Evolutionary conservation across 2,329 filamentous ascomycete species (phyloP), one percentile per base, ranked within the genome.

Genomic region (Calonectria pseudoturangicola): DNA sequence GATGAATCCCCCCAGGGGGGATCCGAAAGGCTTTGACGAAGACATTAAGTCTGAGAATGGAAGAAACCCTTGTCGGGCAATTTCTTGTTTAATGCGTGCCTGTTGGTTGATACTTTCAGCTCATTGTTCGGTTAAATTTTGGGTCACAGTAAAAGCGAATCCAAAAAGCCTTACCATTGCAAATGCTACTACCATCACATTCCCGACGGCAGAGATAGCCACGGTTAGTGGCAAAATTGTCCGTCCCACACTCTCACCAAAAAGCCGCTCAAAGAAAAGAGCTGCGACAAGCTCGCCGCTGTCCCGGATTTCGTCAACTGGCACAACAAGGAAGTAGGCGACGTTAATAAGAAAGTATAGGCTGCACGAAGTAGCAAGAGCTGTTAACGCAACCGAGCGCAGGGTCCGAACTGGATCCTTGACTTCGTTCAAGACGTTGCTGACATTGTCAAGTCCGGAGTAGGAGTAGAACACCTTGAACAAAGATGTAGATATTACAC

Each of bases 161-260:
- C 13, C 6, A n/a, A 25, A 13, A 30, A n/a, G n/a, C 33, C 88
- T 77, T 85, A 93, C 92, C 81, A 92, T 82, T 1, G 92, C 88
- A 80, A 94, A 95, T 0, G 91, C 91, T 2, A 93, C 92, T 0
- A 93, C 92, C 88, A 95, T 92, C 16, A 95, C 92, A 79, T 95
- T 95, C 0, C 93, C 93, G 2, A 88, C 89, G 0, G 92, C 92
- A 1, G 92, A 93, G 28, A 93, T 83, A 0, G 93, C 93, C 41
- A 95, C 91, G 0, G 91, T 89, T 10, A 93, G 81, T 0, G 92
- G 91, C 2, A 94, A 83, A 2, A 93, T 82, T 1, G 85, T 86
- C 41, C 87, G 87, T 0, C 92, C 93, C 12, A 93, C 77, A 0
- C 85, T 85, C 2, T 85, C 82, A 0, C 92, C 92, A 80, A 94